Percentiles rank a stretch among this genome's conserved stretches.
Evolutionary conservation across 169 alveolate genomes (phyloP).

Genomic region (Eimeria tenella): DNA sequence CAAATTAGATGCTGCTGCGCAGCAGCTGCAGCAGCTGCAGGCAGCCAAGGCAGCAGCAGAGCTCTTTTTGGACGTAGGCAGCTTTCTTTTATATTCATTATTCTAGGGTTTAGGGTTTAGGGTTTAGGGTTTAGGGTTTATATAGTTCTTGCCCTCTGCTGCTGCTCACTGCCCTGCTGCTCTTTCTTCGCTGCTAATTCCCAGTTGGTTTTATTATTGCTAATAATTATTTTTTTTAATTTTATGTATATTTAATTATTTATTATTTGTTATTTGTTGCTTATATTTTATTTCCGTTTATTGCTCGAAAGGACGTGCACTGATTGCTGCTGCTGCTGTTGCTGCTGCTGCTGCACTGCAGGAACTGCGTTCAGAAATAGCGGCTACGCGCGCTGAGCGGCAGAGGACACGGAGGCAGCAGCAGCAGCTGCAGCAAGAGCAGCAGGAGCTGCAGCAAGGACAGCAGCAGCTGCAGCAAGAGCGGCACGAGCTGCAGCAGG

Average conservation of each 20-base stretch:
- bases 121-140: too few species aligned
- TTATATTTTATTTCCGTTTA: too few species aligned
- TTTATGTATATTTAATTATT: background rate
- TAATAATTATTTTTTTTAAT: background rate
- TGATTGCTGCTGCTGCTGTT: too few species aligned
- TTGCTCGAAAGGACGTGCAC: too few species aligned
- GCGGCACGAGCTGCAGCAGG: too few species aligned
- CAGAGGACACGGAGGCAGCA: background rate
- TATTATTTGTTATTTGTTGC: background rate
- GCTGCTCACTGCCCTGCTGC: background rate
- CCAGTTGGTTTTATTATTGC: background rate
- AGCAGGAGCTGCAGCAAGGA: too few species aligned
- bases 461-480: too few species aligned
- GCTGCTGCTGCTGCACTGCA: too few species aligned
- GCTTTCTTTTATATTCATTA: background rate
- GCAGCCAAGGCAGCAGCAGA: background rate
- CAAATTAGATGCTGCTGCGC: background rate
- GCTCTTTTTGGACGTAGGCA: background rate
- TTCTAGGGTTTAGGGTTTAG: too few species aligned
- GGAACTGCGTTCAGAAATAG: background rate
- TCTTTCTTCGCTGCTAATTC: background rate
- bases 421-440: too few species aligned
- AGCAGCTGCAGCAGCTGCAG: background rate
- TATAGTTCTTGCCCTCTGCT: background rate
- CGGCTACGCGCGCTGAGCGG: slow-evolving; percentile 15